Percentiles rank a stretch among this genome's conserved stretches.
These are phyloP conservation scores for Vaccinium darrowii DNA, from an alignment of 148 eudicot species.

Conservation along the genomic window DNA sequence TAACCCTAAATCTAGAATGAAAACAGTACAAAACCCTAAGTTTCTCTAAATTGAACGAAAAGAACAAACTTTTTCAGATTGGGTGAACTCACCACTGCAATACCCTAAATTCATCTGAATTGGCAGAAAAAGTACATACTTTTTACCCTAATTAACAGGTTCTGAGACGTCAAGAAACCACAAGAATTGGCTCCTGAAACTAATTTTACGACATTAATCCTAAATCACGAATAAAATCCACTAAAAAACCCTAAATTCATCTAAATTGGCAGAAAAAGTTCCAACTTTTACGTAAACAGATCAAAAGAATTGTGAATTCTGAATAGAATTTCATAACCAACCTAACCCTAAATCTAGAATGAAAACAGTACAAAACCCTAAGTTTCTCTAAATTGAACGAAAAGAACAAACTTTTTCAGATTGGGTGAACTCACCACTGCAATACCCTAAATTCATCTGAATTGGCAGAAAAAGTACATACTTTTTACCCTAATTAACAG, in stretches of 20 bases:
- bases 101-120: slow-evolving; percentile 3
- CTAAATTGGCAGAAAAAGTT: background rate
- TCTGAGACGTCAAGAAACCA: background rate
- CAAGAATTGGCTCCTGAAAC: background rate
- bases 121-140: background rate
- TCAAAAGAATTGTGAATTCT: background rate
- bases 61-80: background rate
- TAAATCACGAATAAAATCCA: background rate
- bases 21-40: background rate
- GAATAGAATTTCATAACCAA: background rate
- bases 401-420: background rate
- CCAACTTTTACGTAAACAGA: background rate
- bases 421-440: background rate
- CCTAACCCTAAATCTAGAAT: slow-evolving; percentile 5
- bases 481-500: background rate
- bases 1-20: slow-evolving; percentile 4
- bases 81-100: background rate
- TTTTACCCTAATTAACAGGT: background rate
- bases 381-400: background rate
- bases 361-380: background rate
- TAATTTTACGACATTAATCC: background rate
- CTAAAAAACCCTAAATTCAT: slow-evolving; percentile 9
- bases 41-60: background rate
- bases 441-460: slow-evolving; percentile 1
- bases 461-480: background rate